These are phyloP conservation scores for Sclerotinia nivalis DNA, from an alignment of 2,329 filamentous ascomycete species.

Conservation along the genomic window DNA sequence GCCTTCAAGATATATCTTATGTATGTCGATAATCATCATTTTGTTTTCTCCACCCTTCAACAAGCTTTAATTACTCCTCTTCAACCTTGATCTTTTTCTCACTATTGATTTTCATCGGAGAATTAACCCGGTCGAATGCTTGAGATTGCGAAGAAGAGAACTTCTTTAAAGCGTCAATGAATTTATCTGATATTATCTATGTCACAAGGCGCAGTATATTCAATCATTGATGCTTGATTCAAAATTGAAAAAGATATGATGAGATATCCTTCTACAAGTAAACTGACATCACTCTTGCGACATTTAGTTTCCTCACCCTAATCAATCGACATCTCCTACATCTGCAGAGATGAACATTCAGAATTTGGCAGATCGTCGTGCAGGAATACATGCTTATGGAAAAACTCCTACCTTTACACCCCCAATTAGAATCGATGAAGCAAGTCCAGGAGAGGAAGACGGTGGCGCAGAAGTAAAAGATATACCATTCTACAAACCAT, in stretches of 20 bases:
- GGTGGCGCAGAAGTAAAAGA: slow-evolving; percentile 34
- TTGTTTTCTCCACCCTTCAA: not conserved
- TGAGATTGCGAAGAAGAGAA: not conserved
- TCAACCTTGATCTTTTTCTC: not conserved
- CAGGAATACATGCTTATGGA: slow-evolving; percentile 4
- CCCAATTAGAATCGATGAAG: slow-evolving; percentile 18
- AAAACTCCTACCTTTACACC: slow-evolving; percentile 13
- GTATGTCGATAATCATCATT: slow-evolving; percentile 7
- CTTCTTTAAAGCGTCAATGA: not conserved
- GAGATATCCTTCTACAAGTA: not conserved
- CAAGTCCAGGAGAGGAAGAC: slow-evolving; percentile 21
- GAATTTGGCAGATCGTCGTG: slow-evolving; percentile 20
- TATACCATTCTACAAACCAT: slow-evolving; percentile 32
- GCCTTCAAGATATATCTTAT: slow-evolving; percentile 5
- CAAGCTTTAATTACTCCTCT: not conserved
- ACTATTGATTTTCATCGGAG: slow-evolving; percentile 10
- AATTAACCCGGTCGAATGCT: not conserved
- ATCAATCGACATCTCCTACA: slow-evolving; percentile 9
- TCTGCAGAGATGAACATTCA: slow-evolving; percentile 20
- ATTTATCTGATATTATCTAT: not conserved
- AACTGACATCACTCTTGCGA: slow-evolving; percentile 15
- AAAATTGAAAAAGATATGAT: not conserved
- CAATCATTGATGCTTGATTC: not conserved
- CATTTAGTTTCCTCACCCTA: slow-evolving; percentile 22
- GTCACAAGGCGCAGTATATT: not conserved